Evolutionary conservation across 257 asterid genomes (phyloP), one percentile per base, ranked within the genome.

Genomic region (Gentiana dahurica): DNA sequence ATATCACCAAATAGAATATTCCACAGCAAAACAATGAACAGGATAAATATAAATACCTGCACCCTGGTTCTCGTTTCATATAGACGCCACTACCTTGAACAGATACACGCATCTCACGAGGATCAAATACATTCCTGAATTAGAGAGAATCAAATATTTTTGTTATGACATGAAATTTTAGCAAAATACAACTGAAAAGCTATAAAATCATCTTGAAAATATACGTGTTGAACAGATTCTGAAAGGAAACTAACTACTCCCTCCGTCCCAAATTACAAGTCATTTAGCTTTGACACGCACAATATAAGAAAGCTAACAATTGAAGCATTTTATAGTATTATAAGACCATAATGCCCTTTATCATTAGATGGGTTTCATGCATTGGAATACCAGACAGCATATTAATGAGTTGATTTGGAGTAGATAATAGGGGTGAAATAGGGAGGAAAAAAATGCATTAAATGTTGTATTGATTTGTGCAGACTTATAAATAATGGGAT

Each of bases 11-110:
- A 41, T 10, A 41, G 6, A 5, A 41, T 34, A 45, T 32, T 35
- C 12, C 36, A 24, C 24, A 44, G 51, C 4, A 5, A 41, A 55
- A 39, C 57, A 64, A 70, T 58, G 36, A 62, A 53, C 48, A 60
- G 51, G 52, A 44, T 49, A 64, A 24, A 49, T 49, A 57, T 47
- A 51, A 54, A 58, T 71, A 87, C 95, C 94, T 87, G 84, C 82
- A 89, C 41, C 97, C 97, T 35, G 86, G 82, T 71, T 83, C 98
- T 74, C 98, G 77, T 53, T 82, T 85, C 64, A 92, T 78, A 78
- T 92, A 92, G 58, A 88, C 46, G 38, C 98, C 98, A 71, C 89
- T 88, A 65, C 98, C 98, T 66, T 83, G 97, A 58, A 92, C 95
- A 51, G 97, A 88, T 36, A 92, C 73, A 59, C 95, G 94, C 94